Base-by-base conservation (phyloP, 2,329 filamentous ascomycete species). In the Immersiporthe knoxdaviesiana region DNA sequence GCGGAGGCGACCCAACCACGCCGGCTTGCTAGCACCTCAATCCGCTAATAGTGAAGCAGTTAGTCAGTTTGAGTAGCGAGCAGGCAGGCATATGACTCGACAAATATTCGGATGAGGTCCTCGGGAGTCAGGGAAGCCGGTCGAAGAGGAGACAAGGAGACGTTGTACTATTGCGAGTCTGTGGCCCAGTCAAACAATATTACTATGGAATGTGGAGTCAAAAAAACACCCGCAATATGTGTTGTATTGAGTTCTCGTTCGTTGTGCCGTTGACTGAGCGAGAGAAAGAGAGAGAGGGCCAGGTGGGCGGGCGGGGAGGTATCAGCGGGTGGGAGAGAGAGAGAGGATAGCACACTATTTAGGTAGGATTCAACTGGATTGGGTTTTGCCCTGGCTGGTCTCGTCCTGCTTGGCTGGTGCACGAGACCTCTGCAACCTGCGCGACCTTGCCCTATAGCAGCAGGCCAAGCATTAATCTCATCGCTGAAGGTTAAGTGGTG, bases 1-100 rank as follows among this genome's bases (percentile, higher is more conserved):
- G 24, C 50, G 24, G 50, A 24, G n/a, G 30, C 50, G 24, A 14
- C n/a, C 6, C 52, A 56, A 30, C 24, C 52, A 56, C 5, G 52
- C 52, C 52, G 16, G 27, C 52, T 30, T 30, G 27, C 52, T 56
- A 52, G 52, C 11, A 56, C 24, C 52, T 52, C 50, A 8, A 27
- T 27, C n/a, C 21, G n/a, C 50, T 52, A 52, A 52, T 52, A 27
- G 50, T 52, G 50, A 52, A 27, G 50, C n/a, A 27, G 50, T 58
- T 58, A 58, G 54, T 58, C 54, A 58, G 54, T 58, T 35, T 35
- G 27, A 35, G 54, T 58, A 58, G 54, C 12, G 30, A 35, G 54
- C 18, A 24, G 54, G 54, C 54, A 56, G 52, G 52, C 16, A 2
- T 30, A 56, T 56, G 52, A 54, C n/a, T 54, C 50, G 50, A 27